These are phyloP conservation scores for Tilletiopsis washingtonensis DNA, from an alignment of 1,284 basidiomycete genomes.

Conservation along the genomic window DNA sequence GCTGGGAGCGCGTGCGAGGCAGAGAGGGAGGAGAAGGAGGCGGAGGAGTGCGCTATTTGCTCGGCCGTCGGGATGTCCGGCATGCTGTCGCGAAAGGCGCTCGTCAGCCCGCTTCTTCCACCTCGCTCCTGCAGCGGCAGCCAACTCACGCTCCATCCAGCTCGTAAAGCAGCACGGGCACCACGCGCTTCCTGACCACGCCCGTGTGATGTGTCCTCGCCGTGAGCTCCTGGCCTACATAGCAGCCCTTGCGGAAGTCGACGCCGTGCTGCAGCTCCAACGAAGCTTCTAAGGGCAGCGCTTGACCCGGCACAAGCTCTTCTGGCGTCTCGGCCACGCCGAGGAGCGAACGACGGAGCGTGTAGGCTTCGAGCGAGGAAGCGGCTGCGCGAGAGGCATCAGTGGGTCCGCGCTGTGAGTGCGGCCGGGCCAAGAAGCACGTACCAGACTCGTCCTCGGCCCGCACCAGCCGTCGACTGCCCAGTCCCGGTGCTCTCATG, in stretches of 20 bases:
- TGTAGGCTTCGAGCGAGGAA: slow-evolving; percentile 53
- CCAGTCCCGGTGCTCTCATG: slow-evolving; percentile 24
- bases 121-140: neutral
- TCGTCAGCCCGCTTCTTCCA: no score
- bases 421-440: neutral
- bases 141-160: neutral
- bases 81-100: no score
- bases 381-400: neutral
- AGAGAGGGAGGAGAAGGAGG: neutral
- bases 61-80: no score
- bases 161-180: slow-evolving; percentile 57
- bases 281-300: slow-evolving; percentile 88
- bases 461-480: slow-evolving; percentile 20
- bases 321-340: slow-evolving; percentile 78
- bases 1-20: neutral
- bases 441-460: neutral
- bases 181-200: slow-evolving; percentile 77
- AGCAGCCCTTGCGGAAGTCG: slow-evolving; percentile 95
- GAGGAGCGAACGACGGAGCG: slow-evolving; percentile 67
- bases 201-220: slow-evolving; percentile 95
- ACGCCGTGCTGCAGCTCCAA: slow-evolving; percentile 90
- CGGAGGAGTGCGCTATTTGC: neutral
- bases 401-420: neutral
- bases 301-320: slow-evolving; percentile 68
- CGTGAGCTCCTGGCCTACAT: slow-evolving; percentile 93